Evolutionary conservation across 192 early-diverging fungal genomes (phyloP).

Genomic region (Podila epigama): DNA sequence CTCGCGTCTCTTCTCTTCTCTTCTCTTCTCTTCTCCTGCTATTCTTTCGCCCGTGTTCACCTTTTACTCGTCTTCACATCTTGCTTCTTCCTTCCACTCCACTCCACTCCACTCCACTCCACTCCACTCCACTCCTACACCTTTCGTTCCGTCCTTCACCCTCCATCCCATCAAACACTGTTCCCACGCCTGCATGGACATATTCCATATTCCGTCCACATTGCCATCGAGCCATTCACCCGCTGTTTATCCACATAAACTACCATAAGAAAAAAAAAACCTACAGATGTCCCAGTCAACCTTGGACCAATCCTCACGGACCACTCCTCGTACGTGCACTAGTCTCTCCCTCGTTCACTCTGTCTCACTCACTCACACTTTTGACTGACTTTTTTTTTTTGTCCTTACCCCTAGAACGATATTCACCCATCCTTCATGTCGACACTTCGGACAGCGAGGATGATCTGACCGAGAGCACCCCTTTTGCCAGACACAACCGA

Average conservation of each 20-base stretch:
- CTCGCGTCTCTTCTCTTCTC: background rate
- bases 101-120: background rate
- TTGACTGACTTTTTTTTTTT: background rate
- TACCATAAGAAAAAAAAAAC: background rate
- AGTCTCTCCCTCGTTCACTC: background rate
- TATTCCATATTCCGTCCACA: background rate
- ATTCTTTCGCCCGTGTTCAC: background rate
- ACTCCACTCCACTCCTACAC: background rate
- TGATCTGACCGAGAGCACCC: constrained; percentile 27
- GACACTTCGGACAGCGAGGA: constrained; percentile 38
- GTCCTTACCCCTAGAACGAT: constrained; percentile 9
- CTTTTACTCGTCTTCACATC: background rate
- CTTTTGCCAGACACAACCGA: constrained; percentile 41
- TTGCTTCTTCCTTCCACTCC: background rate
- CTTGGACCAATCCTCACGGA: constrained; percentile 16
- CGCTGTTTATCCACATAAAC: background rate
- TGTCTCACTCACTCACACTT: background rate
- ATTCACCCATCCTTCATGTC: constrained; percentile 26
- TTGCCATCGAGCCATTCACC: background rate
- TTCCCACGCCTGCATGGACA: background rate
- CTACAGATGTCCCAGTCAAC: constrained; percentile 20
- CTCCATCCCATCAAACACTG: background rate
- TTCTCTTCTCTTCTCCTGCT: background rate
- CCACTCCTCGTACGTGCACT: constrained; percentile 26
- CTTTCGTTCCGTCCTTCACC: too few relatives aligned